These are phyloP conservation scores for Rhizopogon vesiculosus DNA, from an alignment of 768 basidiomycete genomes.

Conservation along the genomic window DNA sequence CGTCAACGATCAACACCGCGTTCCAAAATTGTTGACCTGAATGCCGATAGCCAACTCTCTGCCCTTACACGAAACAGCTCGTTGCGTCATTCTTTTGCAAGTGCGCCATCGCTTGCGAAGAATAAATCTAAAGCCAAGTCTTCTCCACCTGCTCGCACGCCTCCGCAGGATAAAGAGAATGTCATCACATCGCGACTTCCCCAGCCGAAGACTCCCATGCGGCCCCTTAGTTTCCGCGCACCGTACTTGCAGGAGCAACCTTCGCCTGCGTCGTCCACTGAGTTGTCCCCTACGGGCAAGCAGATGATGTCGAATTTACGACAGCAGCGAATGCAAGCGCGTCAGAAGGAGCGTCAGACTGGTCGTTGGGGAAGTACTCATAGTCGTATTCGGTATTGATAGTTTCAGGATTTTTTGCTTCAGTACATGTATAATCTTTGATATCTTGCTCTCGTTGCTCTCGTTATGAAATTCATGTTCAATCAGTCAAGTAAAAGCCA, in stretches of 20 bases:
- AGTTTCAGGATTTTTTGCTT: not conserved
- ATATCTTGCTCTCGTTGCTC: constrained; percentile 6
- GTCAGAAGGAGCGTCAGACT: constrained; percentile 24
- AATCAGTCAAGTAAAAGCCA: too few species aligned
- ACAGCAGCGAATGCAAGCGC: constrained; percentile 30
- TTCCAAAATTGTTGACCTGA: constrained; percentile 7
- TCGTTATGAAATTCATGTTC: not conserved
- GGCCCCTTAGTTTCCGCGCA: constrained; percentile 35
- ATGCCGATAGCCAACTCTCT: not conserved
- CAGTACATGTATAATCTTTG: not conserved
- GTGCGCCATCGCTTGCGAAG: not conserved
- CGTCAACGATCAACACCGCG: constrained; percentile 1
- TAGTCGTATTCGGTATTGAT: constrained; percentile 26
- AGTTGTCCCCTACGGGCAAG: constrained; percentile 63
- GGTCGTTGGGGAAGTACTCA: constrained; percentile 28
- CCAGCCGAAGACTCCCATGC: constrained; percentile 38
- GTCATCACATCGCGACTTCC: constrained; percentile 23
- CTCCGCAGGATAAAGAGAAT: constrained; percentile 17
- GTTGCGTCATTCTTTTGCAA: constrained; percentile 2
- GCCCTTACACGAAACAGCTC: constrained; percentile 4
- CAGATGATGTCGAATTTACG: constrained; percentile 67
- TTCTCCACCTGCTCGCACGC: not conserved
- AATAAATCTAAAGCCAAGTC: not conserved
- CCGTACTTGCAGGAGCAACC: constrained; percentile 28
- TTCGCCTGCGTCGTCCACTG: constrained; percentile 69